Conservation (phyloP, 345 rosid genomes). For the Psidium guajava region DNA sequence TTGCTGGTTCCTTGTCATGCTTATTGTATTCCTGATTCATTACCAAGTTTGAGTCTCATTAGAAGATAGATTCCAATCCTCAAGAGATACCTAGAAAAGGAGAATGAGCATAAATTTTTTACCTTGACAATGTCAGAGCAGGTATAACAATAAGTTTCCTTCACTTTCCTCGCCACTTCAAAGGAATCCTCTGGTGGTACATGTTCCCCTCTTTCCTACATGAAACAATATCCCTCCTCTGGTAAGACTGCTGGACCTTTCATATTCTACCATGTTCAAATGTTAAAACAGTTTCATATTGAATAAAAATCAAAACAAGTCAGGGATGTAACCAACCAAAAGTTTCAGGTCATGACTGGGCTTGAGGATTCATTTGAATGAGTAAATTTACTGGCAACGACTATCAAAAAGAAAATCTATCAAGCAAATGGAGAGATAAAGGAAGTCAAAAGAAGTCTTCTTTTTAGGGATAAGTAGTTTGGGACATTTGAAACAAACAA, state of each 20-base stretch:
- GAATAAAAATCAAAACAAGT: background rate
- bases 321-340: background rate
- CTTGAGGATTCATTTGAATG: background rate
- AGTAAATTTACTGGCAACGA: background rate
- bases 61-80: background rate
- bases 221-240: background rate
- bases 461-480: background rate
- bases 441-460: background rate
- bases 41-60: background rate
- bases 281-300: background rate
- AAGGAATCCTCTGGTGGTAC: conserved; percentile 95
- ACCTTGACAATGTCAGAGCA: conserved; percentile 97
- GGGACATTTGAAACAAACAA: background rate
- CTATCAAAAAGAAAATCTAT: background rate
- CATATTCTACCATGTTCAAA: background rate
- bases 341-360: background rate
- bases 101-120: background rate
- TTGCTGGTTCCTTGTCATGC: conserved; percentile 91
- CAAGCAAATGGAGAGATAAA: background rate
- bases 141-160: conserved; percentile 88
- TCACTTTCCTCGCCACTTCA: conserved; percentile 89
- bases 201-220: conserved; percentile 97
- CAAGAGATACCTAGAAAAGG: background rate
- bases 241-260: background rate
- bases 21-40: conserved; percentile 77